Base-by-base conservation (phyloP, 805 yeast species). In the Blastobotrys muscicola region DNA sequence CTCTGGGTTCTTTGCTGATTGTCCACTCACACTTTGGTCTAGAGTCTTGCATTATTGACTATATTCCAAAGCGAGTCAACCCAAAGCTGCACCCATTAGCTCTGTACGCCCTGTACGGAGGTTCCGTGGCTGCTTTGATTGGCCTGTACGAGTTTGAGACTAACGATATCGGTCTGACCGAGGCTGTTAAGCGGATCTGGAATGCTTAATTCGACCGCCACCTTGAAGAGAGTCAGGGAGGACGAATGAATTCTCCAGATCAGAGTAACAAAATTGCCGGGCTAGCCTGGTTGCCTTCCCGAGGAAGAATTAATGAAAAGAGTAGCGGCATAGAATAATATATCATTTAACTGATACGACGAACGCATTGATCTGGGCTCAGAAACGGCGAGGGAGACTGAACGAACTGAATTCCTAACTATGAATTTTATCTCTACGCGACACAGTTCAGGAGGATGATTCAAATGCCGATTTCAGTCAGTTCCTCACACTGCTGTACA, bases 1-100 rank as follows among this genome's bases (percentile, higher is more conserved):
- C 77, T 1, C 72, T 86, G 52, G 76, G 85, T 16, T 65, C 80
- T 26, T 66, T 80, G 31, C 63, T 86, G 41, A 65, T 90, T 54
- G 74, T 80, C 47, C 97, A 92, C 67, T 72, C 82, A 45, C 85
- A 82, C 64, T 75, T 82, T 54, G 98, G 97, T 9, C 76, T 92
- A 66, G 82, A 82, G 64, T 72, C 94, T 38, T 90, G 97, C 70
- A 87, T 92, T 57, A 80, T 80, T 47, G 98, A 90, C 66, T 92
- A 90, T 67, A 81, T 90, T 44, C 97, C 96, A 35, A 66, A 70
- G 59, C 76, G 98, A 62, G 85, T 80, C 16, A 92, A 81, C 64
- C 95, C 95, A 32, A 62, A 70, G 35, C 76, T 84, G 73, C 82
- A 85, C 66, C 71, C 72, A 48, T 67, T 74, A 33, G 89, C 94